phyloP scores from a whole-genome alignment of 441 rosid genomes.

The Corymbia calophylla region DNA sequence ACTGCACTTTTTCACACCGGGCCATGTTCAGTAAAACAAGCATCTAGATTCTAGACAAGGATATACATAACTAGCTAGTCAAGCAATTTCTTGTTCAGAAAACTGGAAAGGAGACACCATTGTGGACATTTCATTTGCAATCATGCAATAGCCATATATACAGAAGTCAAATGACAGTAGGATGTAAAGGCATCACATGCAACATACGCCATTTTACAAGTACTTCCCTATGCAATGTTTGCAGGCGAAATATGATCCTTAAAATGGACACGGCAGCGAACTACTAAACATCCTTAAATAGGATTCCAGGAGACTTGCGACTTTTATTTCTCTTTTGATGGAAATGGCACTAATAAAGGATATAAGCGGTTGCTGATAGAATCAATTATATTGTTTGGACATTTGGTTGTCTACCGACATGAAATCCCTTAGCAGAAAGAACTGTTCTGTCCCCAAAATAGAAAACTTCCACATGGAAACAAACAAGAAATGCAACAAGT shows the following conservation, averaged over 20 bases:
- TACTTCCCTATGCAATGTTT: background rate
- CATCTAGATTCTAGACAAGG: background rate
- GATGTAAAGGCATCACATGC: background rate
- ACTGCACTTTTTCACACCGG: constrained; percentile 39
- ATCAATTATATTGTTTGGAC: background rate
- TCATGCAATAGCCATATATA: background rate
- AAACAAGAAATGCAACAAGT: background rate
- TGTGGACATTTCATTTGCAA: background rate
- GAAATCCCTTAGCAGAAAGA: background rate
- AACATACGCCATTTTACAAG: background rate
- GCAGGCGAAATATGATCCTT: background rate
- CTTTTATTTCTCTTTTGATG: background rate
- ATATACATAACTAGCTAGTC: background rate
- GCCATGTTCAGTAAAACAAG: background rate
- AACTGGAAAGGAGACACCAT: background rate
- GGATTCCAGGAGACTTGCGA: background rate
- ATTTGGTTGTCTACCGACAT: background rate
- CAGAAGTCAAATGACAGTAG: background rate
- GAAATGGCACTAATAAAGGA: background rate
- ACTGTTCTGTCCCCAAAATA: background rate
- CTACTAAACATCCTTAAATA: background rate
- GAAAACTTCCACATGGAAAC: background rate
- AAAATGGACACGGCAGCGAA: background rate
- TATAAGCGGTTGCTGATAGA: background rate
- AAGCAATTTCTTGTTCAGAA: background rate